These are phyloP conservation scores for Penicillium sp. DNA, from an alignment of 2,329 filamentous ascomycete genomes.

Conservation along the genomic window DNA sequence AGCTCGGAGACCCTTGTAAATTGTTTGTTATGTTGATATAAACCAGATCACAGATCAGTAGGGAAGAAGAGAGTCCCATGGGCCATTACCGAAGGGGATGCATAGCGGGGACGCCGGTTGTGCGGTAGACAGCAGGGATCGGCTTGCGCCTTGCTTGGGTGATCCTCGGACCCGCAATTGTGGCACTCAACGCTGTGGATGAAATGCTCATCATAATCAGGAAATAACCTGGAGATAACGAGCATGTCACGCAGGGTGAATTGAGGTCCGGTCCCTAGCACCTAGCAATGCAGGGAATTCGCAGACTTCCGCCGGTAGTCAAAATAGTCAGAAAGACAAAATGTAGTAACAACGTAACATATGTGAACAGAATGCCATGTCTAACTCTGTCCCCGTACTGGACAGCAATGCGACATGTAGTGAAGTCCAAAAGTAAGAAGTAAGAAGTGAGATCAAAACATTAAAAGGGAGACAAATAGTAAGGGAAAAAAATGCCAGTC, in stretches of 20 bases:
- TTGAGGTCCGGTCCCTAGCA: not conserved
- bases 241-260: not conserved
- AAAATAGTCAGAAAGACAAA: not conserved
- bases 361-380: constrained; percentile 16
- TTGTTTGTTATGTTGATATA: not conserved
- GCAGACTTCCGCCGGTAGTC: not conserved
- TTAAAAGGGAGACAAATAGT: not conserved
- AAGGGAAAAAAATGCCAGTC: constrained; percentile 21
- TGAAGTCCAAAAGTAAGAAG: constrained; percentile 2
- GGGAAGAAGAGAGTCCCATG: constrained; percentile 18
- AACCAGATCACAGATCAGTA: constrained; percentile 14
- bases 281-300: constrained; percentile 5
- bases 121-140: constrained; percentile 6
- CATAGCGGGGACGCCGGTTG: constrained; percentile 5
- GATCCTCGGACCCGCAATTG: not conserved
- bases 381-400: constrained; percentile 18
- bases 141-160: not conserved
- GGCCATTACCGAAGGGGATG: not conserved
- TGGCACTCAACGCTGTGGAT: not conserved
- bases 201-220: not conserved
- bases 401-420: constrained; percentile 12
- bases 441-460: constrained; percentile 2
- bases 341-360: not conserved
- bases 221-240: not conserved
- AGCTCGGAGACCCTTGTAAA: too few species aligned